These are phyloP conservation scores for Sherardia arvensis DNA, from an alignment of 257 asterid species.

Conservation along the genomic window DNA sequence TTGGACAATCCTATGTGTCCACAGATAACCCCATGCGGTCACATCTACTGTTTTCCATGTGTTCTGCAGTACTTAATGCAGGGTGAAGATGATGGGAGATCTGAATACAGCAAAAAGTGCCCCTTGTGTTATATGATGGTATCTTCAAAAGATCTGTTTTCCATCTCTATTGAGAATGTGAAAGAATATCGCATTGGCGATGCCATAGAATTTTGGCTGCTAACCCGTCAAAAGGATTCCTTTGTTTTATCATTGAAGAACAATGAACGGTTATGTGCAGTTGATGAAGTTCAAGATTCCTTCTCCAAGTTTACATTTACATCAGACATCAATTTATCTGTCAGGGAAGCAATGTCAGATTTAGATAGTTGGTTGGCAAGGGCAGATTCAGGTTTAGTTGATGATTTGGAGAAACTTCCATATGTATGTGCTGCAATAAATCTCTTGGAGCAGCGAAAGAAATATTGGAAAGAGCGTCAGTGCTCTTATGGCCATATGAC, in stretches of 20 bases:
- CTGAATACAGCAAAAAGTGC: conserved; percentile 71
- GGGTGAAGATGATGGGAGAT: conserved; percentile 43
- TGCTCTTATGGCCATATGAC: conserved; percentile 24
- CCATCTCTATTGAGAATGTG: conserved; percentile 59
- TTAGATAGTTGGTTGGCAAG: conserved; percentile 92
- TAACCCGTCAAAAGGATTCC: conserved; percentile 73
- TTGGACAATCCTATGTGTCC: conserved; percentile 84
- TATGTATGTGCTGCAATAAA: conserved; percentile 84
- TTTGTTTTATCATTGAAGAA: conserved; percentile 47
- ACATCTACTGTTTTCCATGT: conserved; percentile 93
- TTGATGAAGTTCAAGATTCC: conserved; percentile 41
- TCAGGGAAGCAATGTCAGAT: conserved; percentile 74
- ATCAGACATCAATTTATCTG: conserved; percentile 78
- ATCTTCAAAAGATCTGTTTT: conserved; percentile 72
- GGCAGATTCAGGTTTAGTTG: conserved; percentile 87
- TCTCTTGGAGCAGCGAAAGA: conserved; percentile 62
- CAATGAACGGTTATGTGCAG: conserved; percentile 24
- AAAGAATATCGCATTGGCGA: conserved; percentile 53
- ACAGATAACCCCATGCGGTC: conserved; percentile 95
- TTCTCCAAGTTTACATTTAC: conserved; percentile 81
- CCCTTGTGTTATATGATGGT: conserved; percentile 85
- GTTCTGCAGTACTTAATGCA: conserved; percentile 62
- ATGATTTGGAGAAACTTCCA: conserved; percentile 89
- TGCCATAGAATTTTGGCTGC: conserved; percentile 51
- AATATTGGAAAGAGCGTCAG: conserved; percentile 62